Conservation (phyloP, 495 filamentous ascomycete species). For the Penicillium maclennaniae region DNA sequence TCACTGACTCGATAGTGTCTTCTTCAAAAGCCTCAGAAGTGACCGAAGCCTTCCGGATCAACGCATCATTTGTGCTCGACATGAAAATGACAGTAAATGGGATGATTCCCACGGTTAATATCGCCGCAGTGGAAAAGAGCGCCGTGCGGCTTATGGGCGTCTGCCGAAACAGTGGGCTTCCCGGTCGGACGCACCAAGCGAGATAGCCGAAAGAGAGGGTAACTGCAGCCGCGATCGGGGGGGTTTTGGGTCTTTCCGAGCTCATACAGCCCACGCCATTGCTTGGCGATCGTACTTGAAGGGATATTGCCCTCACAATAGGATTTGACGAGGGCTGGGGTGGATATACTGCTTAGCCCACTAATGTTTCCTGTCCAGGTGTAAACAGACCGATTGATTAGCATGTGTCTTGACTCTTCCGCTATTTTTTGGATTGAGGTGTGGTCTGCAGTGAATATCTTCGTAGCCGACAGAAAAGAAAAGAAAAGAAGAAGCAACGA, state of each 20-base stretch:
- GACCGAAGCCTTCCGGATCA: slow-evolving; percentile 19
- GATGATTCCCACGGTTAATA: slow-evolving; percentile 34
- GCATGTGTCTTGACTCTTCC: not conserved
- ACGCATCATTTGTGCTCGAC: slow-evolving; percentile 19
- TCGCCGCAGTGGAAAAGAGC: slow-evolving; percentile 28
- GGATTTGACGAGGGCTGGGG: slow-evolving; percentile 32
- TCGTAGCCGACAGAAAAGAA: not conserved
- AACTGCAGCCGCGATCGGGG: slow-evolving; percentile 24
- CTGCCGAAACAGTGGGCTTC: slow-evolving; percentile 24
- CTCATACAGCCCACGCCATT: slow-evolving; percentile 31
- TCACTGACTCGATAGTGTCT: slow-evolving; percentile 25
- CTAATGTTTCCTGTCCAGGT: slow-evolving; percentile 33
- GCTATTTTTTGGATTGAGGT: not conserved
- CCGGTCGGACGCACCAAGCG: slow-evolving; percentile 30
- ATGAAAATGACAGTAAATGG: slow-evolving; percentile 33
- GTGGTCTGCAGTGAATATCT: not conserved
- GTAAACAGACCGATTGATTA: not conserved
- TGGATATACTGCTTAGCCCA: slow-evolving; percentile 25
- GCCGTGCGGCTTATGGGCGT: slow-evolving; percentile 5
- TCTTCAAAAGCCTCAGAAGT: slow-evolving; percentile 10
- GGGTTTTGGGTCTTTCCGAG: slow-evolving; percentile 35
- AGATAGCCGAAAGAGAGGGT: slow-evolving; percentile 38
- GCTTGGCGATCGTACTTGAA: slow-evolving; percentile 17
- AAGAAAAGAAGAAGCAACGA: not conserved
- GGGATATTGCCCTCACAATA: slow-evolving; percentile 28